Conservation (phyloP, 176 grass and related monocot species). For the Stipa capillata region DNA sequence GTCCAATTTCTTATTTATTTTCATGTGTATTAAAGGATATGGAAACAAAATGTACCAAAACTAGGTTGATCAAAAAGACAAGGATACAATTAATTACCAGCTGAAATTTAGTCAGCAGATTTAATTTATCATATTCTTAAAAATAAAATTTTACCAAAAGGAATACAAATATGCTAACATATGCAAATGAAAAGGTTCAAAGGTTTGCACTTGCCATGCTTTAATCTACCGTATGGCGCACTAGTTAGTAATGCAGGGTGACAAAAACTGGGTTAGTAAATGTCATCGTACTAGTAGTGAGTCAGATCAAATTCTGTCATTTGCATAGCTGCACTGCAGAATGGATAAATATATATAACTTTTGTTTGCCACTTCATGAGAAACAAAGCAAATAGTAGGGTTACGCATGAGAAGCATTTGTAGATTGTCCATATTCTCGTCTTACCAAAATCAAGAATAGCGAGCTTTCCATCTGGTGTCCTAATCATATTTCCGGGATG, state of each 20-base stretch:
- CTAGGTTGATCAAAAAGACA: background rate
- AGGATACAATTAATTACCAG: background rate
- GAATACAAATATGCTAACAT: background rate
- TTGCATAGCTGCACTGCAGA: background rate
- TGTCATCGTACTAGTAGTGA: background rate
- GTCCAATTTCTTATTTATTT: background rate
- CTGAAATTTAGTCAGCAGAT: background rate
- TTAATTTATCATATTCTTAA: background rate
- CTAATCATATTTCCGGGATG: conserved; percentile 99
- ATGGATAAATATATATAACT: background rate
- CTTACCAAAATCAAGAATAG: conserved; percentile 99
- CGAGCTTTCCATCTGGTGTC: conserved; percentile 89
- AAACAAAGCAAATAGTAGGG: background rate
- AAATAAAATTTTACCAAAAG: background rate
- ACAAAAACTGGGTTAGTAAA: background rate
- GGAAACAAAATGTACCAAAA: background rate
- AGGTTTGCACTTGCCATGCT: background rate
- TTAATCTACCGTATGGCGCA: background rate
- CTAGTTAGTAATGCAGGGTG: background rate
- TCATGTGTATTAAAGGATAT: background rate
- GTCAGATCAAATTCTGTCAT: background rate
- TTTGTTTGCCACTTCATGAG: background rate
- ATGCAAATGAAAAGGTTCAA: background rate
- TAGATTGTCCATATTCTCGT: background rate
- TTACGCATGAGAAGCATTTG: background rate